Conservation (phyloP, 2,329 filamentous ascomycete genomes). For the Aspergillus calidoustus region DNA sequence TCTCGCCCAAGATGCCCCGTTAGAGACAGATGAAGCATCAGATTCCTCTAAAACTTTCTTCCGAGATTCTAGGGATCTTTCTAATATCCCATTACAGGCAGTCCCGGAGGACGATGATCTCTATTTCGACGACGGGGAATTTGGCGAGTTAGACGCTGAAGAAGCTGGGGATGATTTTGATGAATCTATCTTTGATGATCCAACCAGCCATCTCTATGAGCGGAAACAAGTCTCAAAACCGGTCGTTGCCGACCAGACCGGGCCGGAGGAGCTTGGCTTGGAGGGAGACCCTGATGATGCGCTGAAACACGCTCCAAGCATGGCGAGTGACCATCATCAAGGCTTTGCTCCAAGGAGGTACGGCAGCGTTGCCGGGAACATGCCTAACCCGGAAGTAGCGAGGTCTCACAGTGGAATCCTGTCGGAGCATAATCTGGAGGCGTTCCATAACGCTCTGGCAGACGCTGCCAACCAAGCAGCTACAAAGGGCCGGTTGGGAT, state of each 20-base stretch:
- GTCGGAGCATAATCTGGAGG: slow-evolving; percentile 64
- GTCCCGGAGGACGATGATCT: slow-evolving; percentile 42
- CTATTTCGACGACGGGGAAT: slow-evolving; percentile 54
- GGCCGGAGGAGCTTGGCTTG: slow-evolving; percentile 17
- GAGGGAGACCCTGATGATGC: slow-evolving; percentile 21
- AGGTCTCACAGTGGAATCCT: slow-evolving; percentile 43
- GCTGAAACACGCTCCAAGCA: slow-evolving; percentile 41
- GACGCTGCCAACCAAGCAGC: slow-evolving; percentile 79
- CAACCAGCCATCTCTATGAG: slow-evolving; percentile 49
- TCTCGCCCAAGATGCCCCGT: not conserved
- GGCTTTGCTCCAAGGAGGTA: slow-evolving; percentile 26
- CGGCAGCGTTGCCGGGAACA: slow-evolving; percentile 31
- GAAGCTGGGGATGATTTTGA: slow-evolving; percentile 46
- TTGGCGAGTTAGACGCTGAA: slow-evolving; percentile 44
- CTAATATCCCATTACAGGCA: slow-evolving; percentile 13
- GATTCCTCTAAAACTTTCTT: not conserved
- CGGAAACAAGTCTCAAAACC: slow-evolving; percentile 34
- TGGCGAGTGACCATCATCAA: slow-evolving; percentile 39
- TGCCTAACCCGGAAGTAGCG: slow-evolving; percentile 41
- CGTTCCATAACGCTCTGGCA: slow-evolving; percentile 83
- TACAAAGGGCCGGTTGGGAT: slow-evolving; percentile 73
- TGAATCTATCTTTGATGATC: slow-evolving; percentile 55
- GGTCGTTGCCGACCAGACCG: slow-evolving; percentile 19
- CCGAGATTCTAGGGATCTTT: not conserved
- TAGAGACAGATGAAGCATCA: not conserved